Conservation (phyloP, 768 basidiomycete genomes). For the Exidia glandulosa region DNA sequence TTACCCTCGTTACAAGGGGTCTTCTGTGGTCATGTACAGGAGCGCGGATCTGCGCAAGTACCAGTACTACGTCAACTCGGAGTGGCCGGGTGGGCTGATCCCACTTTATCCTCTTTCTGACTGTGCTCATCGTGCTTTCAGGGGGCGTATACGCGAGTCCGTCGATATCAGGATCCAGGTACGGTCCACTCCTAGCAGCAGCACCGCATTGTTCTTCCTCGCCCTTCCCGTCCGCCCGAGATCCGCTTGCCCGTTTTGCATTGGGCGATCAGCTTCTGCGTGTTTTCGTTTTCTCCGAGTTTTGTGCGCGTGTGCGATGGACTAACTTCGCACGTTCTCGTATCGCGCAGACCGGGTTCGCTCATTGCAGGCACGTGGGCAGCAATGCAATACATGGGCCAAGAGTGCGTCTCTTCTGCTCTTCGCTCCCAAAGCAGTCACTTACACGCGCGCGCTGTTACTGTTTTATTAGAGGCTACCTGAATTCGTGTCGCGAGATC, state of each 20-base stretch:
- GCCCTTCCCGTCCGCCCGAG: background rate
- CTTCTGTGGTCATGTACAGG: conserved; percentile 93
- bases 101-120: background rate
- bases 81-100: conserved; percentile 53
- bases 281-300: too few species aligned
- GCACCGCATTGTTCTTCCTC: background rate
- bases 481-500: conserved; percentile 73
- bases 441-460: background rate
- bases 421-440: background rate
- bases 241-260: background rate
- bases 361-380: conserved; percentile 95
- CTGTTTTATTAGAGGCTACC: conserved; percentile 93
- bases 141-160: conserved; percentile 90
- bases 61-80: conserved; percentile 79
- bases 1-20: conserved; percentile 39
- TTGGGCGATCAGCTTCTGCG: background rate
- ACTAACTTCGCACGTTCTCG: background rate
- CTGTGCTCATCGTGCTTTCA: conserved; percentile 12
- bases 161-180: conserved; percentile 84
- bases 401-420: conserved; percentile 43
- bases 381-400: conserved; percentile 87
- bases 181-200: conserved; percentile 13
- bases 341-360: conserved; percentile 60
- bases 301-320: too few species aligned
- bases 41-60: conserved; percentile 59